Conservation (phyloP, 2,329 filamentous ascomycete species). For the Hypoxylon rubiginosum region DNA sequence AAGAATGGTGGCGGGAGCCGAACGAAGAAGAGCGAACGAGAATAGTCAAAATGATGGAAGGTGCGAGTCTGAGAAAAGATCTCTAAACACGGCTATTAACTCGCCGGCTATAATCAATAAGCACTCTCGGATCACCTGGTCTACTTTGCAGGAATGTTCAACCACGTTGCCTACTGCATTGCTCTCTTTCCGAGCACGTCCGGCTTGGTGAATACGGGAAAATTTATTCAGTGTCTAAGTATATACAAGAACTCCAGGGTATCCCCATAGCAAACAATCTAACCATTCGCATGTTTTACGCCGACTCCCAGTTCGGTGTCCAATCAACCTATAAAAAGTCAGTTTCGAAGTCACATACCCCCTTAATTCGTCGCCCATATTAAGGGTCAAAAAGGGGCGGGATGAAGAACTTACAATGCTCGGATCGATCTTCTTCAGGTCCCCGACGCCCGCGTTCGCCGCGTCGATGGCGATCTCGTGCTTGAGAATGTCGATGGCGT, state of each 20-base stretch:
- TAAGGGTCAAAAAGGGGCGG: too few relatives aligned
- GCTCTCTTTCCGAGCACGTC: too few relatives aligned
- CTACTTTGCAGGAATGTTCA: too few relatives aligned
- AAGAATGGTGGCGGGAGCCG: constrained; percentile 40
- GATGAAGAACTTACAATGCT: constrained; percentile 31
- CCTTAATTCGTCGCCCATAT: background rate
- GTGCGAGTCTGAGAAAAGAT: constrained; percentile 34
- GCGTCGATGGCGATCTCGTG: constrained; percentile 56
- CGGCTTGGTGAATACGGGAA: background rate
- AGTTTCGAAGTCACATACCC: constrained; percentile 1
- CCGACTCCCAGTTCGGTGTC: constrained; percentile 31
- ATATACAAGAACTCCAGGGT: constrained; percentile 17
- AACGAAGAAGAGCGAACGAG: constrained; percentile 39
- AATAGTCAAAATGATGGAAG: constrained; percentile 30
- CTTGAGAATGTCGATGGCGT: constrained; percentile 59
- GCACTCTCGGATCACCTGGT: too few relatives aligned
- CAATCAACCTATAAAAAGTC: constrained; percentile 26
- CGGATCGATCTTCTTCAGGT: constrained; percentile 46
- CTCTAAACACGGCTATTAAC: constrained; percentile 12
- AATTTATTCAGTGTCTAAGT: background rate
- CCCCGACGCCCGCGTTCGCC: constrained; percentile 48
- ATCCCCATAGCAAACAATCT: background rate
- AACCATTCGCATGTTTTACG: background rate
- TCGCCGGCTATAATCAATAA: background rate
- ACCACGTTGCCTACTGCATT: too few relatives aligned